Base-by-base conservation (phyloP, 1,139 yeast genomes). In the Suhomyces taliae region DNA sequence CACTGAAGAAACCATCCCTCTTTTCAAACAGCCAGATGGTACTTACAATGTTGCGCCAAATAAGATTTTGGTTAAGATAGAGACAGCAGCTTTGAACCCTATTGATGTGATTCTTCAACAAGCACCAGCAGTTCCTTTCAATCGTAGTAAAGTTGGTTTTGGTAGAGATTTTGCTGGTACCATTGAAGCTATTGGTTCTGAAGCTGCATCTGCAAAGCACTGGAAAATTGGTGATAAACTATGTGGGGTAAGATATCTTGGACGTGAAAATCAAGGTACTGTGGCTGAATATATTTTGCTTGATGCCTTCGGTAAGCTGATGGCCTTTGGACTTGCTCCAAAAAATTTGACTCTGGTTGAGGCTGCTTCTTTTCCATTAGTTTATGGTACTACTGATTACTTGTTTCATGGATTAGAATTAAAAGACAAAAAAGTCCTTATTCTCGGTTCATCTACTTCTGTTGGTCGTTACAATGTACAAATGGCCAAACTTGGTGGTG, bases 401-500 rank as follows among this genome's bases (percentile, higher is more conserved):
- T 65, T 53, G 48, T 45, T 60, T 7, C 57, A 50, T 61, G 40
- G 44, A 6, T 31, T 41, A n/a, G 40, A 36, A 4, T 63, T 67
- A 43, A 59, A 60, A 40, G 60, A 57, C 36, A 59, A 54, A 2
- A 67, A 67, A 49, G 77, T 87, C 1, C 66, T 87, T 40, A 70
- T 88, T 37, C 71, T 85, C 49, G 95, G 95, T 38, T 93, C 87
- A 11, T 81, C 87, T 4, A 80, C 93, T 1, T 71, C 84, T n/a
- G 86, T 85, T 6, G 95, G 93, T 2, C 64, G 81, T 49, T 76
- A 72, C 65, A 75, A 78, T 4, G 71, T 82, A 29, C 90, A 84
- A 59, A 57, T 87, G 12, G 76, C 84, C 27, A 82, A 79, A 53
- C 60, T 70, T 14, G 77, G 72, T 51, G 67, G 74, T 5, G 74